A percentile compares a stretch with the other conserved stretches of the same genome.
Conservation (phyloP, 2,329 filamentous ascomycete genomes). For the Aschersonia sp. region DNA sequence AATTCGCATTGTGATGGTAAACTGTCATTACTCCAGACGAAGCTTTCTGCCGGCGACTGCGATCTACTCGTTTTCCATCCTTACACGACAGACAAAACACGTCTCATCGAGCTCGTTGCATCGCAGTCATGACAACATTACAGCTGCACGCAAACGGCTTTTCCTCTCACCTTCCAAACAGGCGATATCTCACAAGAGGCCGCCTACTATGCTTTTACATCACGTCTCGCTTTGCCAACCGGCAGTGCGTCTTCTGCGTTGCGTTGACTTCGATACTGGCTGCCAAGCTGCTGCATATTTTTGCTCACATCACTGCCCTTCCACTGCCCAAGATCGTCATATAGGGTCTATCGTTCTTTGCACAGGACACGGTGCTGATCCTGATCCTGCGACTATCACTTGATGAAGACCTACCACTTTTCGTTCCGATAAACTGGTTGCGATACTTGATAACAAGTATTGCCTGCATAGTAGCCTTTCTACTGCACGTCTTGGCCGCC, state of each 20-base stretch:
- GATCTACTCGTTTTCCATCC: too few species aligned
- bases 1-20: too few species aligned
- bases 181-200: slow-evolving; percentile 1
- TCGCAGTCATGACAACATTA: too few species aligned
- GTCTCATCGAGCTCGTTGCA: too few species aligned
- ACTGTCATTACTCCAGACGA: too few species aligned
- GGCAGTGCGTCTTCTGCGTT: slow-evolving; percentile 17
- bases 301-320: slow-evolving; percentile 16
- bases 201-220: slow-evolving; percentile 6
- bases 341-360: slow-evolving; percentile 19
- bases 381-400: slow-evolving; percentile 17
- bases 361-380: slow-evolving; percentile 17
- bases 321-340: slow-evolving; percentile 13
- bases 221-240: slow-evolving; percentile 12
- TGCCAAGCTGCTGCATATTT: slow-evolving; percentile 17
- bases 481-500: slow-evolving; percentile 8
- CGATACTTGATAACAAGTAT: slow-evolving; percentile 6
- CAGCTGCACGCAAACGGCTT: not conserved
- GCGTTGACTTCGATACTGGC: slow-evolving; percentile 14
- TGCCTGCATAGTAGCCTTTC: slow-evolving; percentile 10
- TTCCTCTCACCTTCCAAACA: not conserved
- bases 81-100: too few species aligned
- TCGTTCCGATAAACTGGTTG: slow-evolving; percentile 8
- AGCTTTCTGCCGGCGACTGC: too few species aligned
- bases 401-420: slow-evolving; percentile 6